Percentiles rank a stretch among this genome's conserved stretches.
phyloP scores from a whole-genome alignment of 306 rosid genomes.

The Prunus davidiana region DNA sequence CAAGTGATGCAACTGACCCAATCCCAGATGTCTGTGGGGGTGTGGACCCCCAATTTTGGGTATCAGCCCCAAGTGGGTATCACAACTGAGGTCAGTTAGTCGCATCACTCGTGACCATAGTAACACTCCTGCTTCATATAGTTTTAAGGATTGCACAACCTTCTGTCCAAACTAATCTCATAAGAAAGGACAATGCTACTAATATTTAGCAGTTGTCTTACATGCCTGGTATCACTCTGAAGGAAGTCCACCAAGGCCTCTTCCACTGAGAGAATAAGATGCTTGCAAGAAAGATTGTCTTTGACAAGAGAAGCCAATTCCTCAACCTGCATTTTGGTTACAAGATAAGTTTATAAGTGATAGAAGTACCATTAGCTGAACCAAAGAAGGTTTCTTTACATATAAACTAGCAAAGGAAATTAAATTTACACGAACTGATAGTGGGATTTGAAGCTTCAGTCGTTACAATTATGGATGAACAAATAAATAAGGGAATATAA shows the following conservation, averaged over 20 bases:
- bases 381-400: neutral
- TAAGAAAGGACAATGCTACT: neutral
- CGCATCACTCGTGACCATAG: neutral
- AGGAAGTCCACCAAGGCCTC: slow-evolving; percentile 75
- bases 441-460: neutral
- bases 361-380: neutral
- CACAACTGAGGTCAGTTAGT: too few species aligned
- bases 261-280: slow-evolving; percentile 93
- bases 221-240: slow-evolving; percentile 74
- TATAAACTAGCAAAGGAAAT: neutral
- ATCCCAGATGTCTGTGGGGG: neutral
- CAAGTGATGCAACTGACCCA: neutral
- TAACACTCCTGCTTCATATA: neutral
- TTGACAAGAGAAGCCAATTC: slow-evolving; percentile 92
- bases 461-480: neutral
- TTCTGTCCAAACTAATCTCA: neutral
- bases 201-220: slow-evolving; percentile 20
- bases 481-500: neutral
- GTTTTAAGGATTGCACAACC: neutral
- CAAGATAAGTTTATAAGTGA: neutral
- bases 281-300: slow-evolving; percentile 96
- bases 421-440: neutral
- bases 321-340: slow-evolving; percentile 64
- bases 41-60: neutral
- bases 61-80: too few species aligned